Evolutionary conservation across 805 yeast species (phyloP), one percentile per base, ranked within the genome.

Genomic region (Wickerhamomyces mucosus): DNA sequence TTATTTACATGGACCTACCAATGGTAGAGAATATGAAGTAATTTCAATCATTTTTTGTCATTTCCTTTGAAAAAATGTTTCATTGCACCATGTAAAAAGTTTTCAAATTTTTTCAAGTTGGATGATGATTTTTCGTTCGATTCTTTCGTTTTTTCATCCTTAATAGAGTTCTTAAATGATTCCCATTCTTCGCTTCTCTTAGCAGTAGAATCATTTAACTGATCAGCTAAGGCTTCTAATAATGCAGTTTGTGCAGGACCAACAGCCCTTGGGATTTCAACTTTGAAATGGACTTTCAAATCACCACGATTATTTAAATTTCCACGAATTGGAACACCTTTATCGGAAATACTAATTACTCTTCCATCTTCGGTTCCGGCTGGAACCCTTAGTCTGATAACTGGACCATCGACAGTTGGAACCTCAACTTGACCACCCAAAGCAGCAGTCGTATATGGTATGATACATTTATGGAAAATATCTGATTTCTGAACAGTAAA

Each of bases 391-490:
- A 92, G 58, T 54, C 85, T 80, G 31, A 94, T 62, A 21, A 68
- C 68, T 25, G 70, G 70, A 5, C 94, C 96, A 40, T 76, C 84
- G 18, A 92, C 70, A 0, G 98, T 89, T 21, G 97, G 97, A n/a
- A 92, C 72, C 29, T 79, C 74, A 15, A 92, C 69, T 27, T 73
- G 75, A 23, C 99, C 99, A 38, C 99, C 99, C 27, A 92, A 64
- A 0, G 96, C 86, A 1, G 98, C 98, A 0, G 98, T 92, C 2
- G 98, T 92, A 75, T 85, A 81, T 29, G 92, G 81, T 32, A 92
- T 75, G 27, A 75, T 73, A 28, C 77, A 73, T 18, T 67, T 64
- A 48, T 74, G 70, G 35, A 80, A 54, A 36, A 92, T 67, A 46
- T 83, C 78, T 42, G 72, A 69, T 21, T 80, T 78, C 21, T 63